These are phyloP conservation scores for Babesia caballi DNA, from an alignment of 169 alveolate genomes.

Conservation along the genomic window DNA sequence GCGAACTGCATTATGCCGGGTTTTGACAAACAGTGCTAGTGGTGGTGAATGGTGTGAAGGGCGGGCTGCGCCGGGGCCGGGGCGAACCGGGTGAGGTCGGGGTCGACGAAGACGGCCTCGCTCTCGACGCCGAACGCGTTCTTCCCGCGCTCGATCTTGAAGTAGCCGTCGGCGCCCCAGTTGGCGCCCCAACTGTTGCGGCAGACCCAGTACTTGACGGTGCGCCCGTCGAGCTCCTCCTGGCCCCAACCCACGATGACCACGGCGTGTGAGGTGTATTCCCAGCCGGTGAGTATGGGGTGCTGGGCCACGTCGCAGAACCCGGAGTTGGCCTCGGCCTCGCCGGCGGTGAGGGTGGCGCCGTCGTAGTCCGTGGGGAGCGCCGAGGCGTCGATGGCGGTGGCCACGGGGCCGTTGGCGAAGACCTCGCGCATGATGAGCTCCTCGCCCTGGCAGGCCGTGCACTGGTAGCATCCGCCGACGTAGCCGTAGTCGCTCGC, in stretches of 20 bases:
- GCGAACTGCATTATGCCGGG: neutral
- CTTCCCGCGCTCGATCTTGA: slow-evolving; percentile 76
- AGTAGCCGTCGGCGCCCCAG: slow-evolving; percentile 81
- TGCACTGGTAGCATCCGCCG: slow-evolving; percentile 83
- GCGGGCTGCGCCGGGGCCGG: slow-evolving; percentile 10
- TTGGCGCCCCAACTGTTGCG: slow-evolving; percentile 80
- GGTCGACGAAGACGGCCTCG: slow-evolving; percentile 87
- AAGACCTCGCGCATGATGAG: slow-evolving; percentile 79
- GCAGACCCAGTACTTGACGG: slow-evolving; percentile 80
- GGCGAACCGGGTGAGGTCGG: slow-evolving; percentile 65
- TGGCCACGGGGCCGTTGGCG: slow-evolving; percentile 81
- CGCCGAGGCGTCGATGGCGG: slow-evolving; percentile 80
- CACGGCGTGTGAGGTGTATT: slow-evolving; percentile 87
- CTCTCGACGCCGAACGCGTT: slow-evolving; percentile 82
- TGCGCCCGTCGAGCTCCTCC: slow-evolving; percentile 31
- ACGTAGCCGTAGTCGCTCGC: slow-evolving; percentile 79
- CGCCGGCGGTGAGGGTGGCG: slow-evolving; percentile 16
- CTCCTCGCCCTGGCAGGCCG: slow-evolving; percentile 69
- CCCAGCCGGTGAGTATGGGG: slow-evolving; percentile 78
- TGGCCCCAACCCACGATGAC: slow-evolving; percentile 89
- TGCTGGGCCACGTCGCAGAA: slow-evolving; percentile 34
- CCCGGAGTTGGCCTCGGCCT: slow-evolving; percentile 33
- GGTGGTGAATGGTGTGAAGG: slow-evolving; percentile 18
- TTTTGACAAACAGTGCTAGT: neutral
- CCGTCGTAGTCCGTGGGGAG: slow-evolving; percentile 63